Base-by-base conservation (phyloP, 2,329 filamentous ascomycete species). In the Botrytis pseudocinerea region DNA sequence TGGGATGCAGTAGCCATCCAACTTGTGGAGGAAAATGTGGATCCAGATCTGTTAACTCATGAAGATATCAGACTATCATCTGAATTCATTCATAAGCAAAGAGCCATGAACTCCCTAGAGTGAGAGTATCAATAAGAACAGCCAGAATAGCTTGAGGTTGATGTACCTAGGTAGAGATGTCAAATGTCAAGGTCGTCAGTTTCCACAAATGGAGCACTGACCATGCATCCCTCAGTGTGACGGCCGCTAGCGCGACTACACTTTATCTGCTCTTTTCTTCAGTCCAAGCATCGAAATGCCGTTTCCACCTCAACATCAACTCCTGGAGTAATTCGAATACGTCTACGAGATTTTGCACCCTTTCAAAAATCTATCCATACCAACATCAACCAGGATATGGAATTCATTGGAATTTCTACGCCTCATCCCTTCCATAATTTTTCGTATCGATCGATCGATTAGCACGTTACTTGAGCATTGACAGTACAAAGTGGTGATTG, bases 61-160 rank as follows among this genome's bases (percentile, higher is more conserved):
- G 25, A 14, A 12, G 2, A 38, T 12, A 25, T 61, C 18, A 35
- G 57, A 10, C 8, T 22, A 12, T 35, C 28, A 59, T 59, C 57
- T 59, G 28, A 59, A 20, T 5, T 12, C 28, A 2, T 35, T 35
- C 18, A 35, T 20, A 16, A 35, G 18, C 57, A 22, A 35, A 59
- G 8, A 35, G 8, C 0, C 16, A 59, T 4, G 57, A 9, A 22
- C 2, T 35, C 20, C 8, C 0, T 6, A 10, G 6, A 20, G 16
- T 59, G 28, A 12, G 7, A 20, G 16, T 59, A 35, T 59, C 28
- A 35, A 38, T 38, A 38, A 59, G 35, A 4, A 59, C 18, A 20
- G 18, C 18, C 20, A 35, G 28, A 59, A 35, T 22, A 35, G 14
- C 51, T 57, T 22, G 57, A 59, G 57, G 28, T 59, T 22, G 28